Conservation (phyloP, 805 yeast genomes). For the Saccharomycopsis amapae region DNA sequence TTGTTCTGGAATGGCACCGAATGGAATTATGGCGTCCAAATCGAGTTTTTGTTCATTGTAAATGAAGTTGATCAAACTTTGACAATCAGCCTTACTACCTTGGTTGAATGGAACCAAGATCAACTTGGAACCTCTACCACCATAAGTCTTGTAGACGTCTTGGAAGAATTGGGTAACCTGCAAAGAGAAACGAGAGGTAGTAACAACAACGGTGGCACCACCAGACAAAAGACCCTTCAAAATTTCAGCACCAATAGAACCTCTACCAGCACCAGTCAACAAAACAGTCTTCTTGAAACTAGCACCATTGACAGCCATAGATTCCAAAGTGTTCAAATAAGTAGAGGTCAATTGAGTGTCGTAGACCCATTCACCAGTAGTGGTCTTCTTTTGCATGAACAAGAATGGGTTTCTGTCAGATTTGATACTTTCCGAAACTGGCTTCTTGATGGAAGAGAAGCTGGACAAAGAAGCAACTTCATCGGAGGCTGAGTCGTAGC, state of each 20-base stretch:
- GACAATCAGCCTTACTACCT: slow-evolving; percentile 92
- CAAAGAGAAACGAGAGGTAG: slow-evolving; percentile 93
- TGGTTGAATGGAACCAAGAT: slow-evolving; percentile 98
- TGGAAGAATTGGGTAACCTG: slow-evolving; percentile 94
- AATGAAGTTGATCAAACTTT: slow-evolving; percentile 75
- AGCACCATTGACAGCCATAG: slow-evolving; percentile 90
- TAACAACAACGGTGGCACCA: slow-evolving; percentile 95
- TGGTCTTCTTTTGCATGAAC: slow-evolving; percentile 75
- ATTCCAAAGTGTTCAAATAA: slow-evolving; percentile 86
- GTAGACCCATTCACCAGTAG: slow-evolving; percentile 74
- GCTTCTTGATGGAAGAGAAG: slow-evolving; percentile 58
- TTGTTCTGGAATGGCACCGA: slow-evolving; percentile 98
- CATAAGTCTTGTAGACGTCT: slow-evolving; percentile 83
- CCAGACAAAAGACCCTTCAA: slow-evolving; percentile 92
- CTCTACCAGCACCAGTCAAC: slow-evolving; percentile 98
- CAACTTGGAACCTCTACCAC: slow-evolving; percentile 86
- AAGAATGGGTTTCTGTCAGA: slow-evolving; percentile 90
- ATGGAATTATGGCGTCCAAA: slow-evolving; percentile 91
- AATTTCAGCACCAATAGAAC: slow-evolving; percentile 96
- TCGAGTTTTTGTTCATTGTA: slow-evolving; percentile 80
- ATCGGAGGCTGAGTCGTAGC: slow-evolving; percentile 51
- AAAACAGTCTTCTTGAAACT: slow-evolving; percentile 85
- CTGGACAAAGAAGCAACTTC: slow-evolving; percentile 84
- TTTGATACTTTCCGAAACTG: slow-evolving; percentile 68
- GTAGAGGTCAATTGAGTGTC: slow-evolving; percentile 68